phyloP scores from a whole-genome alignment of 2,329 filamentous ascomycete species.

The Penicillium griseofulvum region DNA sequence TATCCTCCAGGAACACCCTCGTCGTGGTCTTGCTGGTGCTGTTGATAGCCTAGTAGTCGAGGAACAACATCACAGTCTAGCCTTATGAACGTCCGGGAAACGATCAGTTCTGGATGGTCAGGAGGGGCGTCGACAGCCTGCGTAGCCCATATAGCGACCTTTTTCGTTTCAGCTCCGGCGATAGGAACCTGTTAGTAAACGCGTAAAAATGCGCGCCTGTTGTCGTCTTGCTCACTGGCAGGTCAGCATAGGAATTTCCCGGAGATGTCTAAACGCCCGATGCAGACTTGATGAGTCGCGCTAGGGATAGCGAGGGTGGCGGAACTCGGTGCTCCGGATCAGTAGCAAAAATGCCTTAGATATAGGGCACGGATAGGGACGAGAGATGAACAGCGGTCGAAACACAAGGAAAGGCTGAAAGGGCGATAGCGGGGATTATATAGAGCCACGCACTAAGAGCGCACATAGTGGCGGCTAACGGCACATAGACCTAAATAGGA shows the following conservation, averaged over 20 bases:
- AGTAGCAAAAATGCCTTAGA: too few species aligned
- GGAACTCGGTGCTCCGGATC: too few species aligned
- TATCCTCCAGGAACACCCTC: constrained; percentile 3
- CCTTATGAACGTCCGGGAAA: neutral
- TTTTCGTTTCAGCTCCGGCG: constrained; percentile 2
- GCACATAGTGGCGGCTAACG: too few species aligned
- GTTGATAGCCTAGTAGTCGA: constrained; percentile 3
- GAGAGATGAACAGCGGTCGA: too few species aligned
- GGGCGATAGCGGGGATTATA: too few species aligned
- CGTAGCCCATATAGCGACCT: neutral
- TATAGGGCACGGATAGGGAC: too few species aligned
- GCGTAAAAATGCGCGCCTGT: constrained; percentile 3
- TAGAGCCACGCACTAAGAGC: too few species aligned
- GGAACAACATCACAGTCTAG: constrained; percentile 2
- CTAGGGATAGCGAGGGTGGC: too few species aligned
- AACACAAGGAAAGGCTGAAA: too few species aligned
- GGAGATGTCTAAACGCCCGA: neutral
- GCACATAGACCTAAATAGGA: too few species aligned
- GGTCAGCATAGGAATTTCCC: constrained; percentile 5
- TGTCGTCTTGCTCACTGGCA: neutral
- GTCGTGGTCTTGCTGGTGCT: neutral
- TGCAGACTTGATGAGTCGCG: too few species aligned
- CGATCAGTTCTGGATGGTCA: neutral
- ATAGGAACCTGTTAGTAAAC: constrained; percentile 6
- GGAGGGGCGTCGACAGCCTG: constrained; percentile 1